Base-by-base conservation (phyloP, 768 basidiomycete species). In the Tremella mesenterica region DNA sequence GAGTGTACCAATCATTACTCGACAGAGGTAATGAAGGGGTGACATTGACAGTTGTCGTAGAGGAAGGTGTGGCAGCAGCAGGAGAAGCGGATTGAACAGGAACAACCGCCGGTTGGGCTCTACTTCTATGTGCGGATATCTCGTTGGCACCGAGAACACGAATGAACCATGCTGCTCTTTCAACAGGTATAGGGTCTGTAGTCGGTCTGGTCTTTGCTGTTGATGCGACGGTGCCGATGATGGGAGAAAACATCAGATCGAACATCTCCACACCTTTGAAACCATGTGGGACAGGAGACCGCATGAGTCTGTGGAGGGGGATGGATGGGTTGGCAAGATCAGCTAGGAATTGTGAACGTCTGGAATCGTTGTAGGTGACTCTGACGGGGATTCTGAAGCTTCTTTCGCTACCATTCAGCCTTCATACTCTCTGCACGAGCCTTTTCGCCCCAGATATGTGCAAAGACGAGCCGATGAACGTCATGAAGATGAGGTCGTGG, bases 161-260 rank as follows among this genome's bases (percentile, higher is more conserved):
- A 25, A 70, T 70, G 54, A 70, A 70, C 68, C 68, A 70, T 20
- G 65, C n/a, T 27, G 68, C 68, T 21, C 68, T 38, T 20, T 70
- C 68, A 7, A 67, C 29, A 8, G 65, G 65, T 26, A 70, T 63
- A 12, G 68, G 61, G 0, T 63, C 59, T 6, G 52, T 29, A 5
- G 52, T 46, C 21, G 58, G 49, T 3, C 61, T 44, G 29, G 48
- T 55, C 7, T 30, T 36, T 7, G 52, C n/a, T 6, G 30, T 44
- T 5, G 14, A n/a, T 16, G 58, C 29, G 3, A 31, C 13, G 12
- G 47, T 41, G 16, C 50, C 47, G 18, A 44, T 47, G n/a, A 44
- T 25, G 9, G 65, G 67, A 1, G 63, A 55, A 48, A 66, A 70
- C 68, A 70, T 70, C 14, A 61, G 45, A 31, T 70, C 68, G 30